A percentile compares a stretch with the other conserved stretches of the same genome.
phyloP scores from a whole-genome alignment of 2,329 filamentous ascomycete genomes.

The Elsinoe perseae region DNA sequence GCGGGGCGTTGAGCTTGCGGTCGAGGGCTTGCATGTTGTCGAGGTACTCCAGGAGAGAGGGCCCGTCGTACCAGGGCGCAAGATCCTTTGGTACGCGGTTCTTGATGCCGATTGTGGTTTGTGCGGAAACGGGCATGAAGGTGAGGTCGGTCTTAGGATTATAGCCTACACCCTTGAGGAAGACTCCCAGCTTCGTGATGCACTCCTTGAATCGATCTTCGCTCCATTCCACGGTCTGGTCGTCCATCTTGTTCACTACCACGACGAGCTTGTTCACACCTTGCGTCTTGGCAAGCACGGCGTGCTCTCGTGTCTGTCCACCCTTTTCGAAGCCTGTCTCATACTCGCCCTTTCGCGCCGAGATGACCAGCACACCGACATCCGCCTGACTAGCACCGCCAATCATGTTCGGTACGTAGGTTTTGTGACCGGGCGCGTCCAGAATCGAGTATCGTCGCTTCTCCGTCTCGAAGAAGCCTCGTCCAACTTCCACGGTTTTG shows the following conservation, averaged over 20 bases:
- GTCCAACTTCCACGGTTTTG: conserved; percentile 95
- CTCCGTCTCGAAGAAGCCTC: conserved; percentile 94
- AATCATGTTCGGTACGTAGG: conserved; percentile 97
- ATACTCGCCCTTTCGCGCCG: conserved; percentile 94
- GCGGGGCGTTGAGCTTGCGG: conserved; percentile 91
- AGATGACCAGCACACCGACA: conserved; percentile 91
- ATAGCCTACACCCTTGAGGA: conserved; percentile 88
- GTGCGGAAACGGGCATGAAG: conserved; percentile 94
- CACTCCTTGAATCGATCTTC: conserved; percentile 90
- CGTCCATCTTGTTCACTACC: conserved; percentile 99
- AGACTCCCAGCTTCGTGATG: conserved; percentile 74
- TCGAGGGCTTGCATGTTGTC: conserved; percentile 87
- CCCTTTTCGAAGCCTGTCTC: conserved; percentile 97
- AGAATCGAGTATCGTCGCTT: conserved; percentile 94
- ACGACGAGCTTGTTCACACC: conserved; percentile 95
- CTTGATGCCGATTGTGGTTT: conserved; percentile 80
- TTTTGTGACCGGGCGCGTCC: conserved; percentile 96
- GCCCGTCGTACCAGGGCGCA: conserved; percentile 78
- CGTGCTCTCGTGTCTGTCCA: conserved; percentile 94
- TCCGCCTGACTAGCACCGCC: conserved; percentile 69
- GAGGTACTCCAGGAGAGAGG: conserved; percentile 90
- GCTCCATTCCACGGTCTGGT: conserved; percentile 91
- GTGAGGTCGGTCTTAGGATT: conserved; percentile 87
- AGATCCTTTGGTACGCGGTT: conserved; percentile 69
- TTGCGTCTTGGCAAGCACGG: conserved; percentile 94